Base-by-base conservation (phyloP, 345 rosid genomes). In the Eucalyptus curtisii region DNA sequence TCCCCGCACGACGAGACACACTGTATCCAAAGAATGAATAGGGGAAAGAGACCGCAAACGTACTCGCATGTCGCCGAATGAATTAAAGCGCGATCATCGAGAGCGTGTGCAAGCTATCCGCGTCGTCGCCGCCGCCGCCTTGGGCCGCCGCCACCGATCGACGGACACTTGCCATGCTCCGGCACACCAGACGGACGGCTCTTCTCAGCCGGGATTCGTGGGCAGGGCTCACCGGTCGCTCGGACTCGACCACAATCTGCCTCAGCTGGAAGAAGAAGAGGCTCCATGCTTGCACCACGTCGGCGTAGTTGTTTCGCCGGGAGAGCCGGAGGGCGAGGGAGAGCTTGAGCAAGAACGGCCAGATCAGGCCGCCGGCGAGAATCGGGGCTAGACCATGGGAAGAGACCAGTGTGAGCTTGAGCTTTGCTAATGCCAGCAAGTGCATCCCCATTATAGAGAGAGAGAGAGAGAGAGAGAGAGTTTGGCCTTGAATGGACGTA, bases 261-360 rank as follows among this genome's bases (percentile, higher is more conserved):
- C 86, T 76, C 47, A 89, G 86, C 86, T 79, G 90, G 86, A 89
- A 89, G 37, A 89, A 57, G 88, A 89, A 89, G 22, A 89, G 88
- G 57, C 80, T 79, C 27, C 87, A 89, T 0, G 86, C 71, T 33
- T 30, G 59, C 25, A 15, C 90, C 40, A 79, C 17, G 61, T 86
- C 64, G 15, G 31, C 2, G 7, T 33, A 57, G 80, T 14, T 19
- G 86, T 12, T 79, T 57, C 37, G 45, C 11, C 4, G 86, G 44
- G 82, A 52, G 86, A 86, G 81, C 14, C 82, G 42, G 42, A 57
- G n/a, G 79, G 87, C 17, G 3, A 80, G 57, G 10, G 88, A 79
- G 86, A 89, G 88, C 88, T 89, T 89, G 86, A 86, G 45, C 79
- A 89, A n/a, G 88, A 89, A 89, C 27, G 88, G 90, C 86, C 90